These are phyloP conservation scores for Raphanus raphanistrum DNA, from an alignment of 345 rosid species.

Conservation along the genomic window DNA sequence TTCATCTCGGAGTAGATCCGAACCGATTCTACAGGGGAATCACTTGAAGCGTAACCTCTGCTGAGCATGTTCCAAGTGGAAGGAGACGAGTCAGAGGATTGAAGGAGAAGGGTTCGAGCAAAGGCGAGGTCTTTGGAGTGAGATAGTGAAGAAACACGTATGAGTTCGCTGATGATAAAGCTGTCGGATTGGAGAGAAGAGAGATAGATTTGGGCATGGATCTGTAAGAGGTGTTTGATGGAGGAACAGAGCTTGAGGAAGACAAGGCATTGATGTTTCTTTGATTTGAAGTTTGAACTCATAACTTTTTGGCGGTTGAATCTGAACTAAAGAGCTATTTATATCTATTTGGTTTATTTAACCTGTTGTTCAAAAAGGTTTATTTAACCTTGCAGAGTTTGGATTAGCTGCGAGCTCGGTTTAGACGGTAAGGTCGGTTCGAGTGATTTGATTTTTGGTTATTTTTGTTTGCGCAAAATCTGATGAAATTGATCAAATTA, in stretches of 20 bases:
- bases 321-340: constrained; percentile 18
- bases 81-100: constrained; percentile 44
- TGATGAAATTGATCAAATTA: background rate
- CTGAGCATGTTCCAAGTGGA: constrained; percentile 66
- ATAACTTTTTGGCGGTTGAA: constrained; percentile 27
- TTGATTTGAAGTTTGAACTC: constrained; percentile 42
- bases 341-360: too few relatives aligned
- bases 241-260: constrained; percentile 60
- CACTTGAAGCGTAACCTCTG: constrained; percentile 59
- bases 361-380: too few relatives aligned
- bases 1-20: constrained; percentile 60
- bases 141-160: constrained; percentile 55
- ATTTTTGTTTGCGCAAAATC: background rate
- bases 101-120: constrained; percentile 49
- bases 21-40: constrained; percentile 54
- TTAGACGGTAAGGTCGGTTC: background rate
- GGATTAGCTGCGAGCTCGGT: background rate
- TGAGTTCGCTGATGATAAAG: constrained; percentile 52
- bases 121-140: constrained; percentile 43
- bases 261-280: constrained; percentile 51
- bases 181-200: constrained; percentile 53
- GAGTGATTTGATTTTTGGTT: background rate
- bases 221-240: constrained; percentile 51
- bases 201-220: constrained; percentile 61
- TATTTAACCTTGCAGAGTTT: background rate